Conservation (phyloP, 2,329 filamentous ascomycete genomes). For the Ilyonectria sp. region DNA sequence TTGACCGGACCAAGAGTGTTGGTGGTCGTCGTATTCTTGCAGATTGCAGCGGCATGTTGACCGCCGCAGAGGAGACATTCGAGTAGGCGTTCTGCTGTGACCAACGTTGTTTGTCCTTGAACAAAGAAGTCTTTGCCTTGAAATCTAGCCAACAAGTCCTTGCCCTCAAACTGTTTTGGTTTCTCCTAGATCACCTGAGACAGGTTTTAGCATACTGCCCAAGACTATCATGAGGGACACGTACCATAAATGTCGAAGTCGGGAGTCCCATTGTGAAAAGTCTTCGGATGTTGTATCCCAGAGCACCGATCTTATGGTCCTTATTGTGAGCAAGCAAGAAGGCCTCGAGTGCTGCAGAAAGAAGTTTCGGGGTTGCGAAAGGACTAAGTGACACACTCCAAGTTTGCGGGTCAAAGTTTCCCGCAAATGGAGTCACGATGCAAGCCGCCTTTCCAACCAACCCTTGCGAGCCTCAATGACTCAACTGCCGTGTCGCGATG, state of each 20-base stretch:
- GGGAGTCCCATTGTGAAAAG: neutral
- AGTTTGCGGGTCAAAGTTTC: neutral
- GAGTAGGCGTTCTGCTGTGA: neutral
- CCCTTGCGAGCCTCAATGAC: too few species aligned
- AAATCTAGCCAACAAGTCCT: neutral
- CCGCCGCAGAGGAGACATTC: neutral
- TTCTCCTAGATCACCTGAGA: neutral
- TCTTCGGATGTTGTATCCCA: neutral
- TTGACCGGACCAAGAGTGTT: neutral
- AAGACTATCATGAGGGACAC: neutral
- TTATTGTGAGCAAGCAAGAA: neutral
- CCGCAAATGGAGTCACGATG: neutral
- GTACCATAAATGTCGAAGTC: neutral
- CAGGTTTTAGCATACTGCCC: neutral
- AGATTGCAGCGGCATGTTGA: neutral
- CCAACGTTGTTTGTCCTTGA: neutral
- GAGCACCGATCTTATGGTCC: neutral
- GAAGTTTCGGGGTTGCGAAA: neutral
- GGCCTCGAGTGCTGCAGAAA: neutral
- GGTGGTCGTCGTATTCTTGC: neutral
- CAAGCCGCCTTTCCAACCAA: too few species aligned
- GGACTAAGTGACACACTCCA: neutral
- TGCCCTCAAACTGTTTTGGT: neutral
- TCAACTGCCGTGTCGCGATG: neutral
- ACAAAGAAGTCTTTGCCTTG: neutral